Evolutionary conservation across 73 alveolate genomes (phyloP).

Genomic region (Durusdinium trenchii): DNA sequence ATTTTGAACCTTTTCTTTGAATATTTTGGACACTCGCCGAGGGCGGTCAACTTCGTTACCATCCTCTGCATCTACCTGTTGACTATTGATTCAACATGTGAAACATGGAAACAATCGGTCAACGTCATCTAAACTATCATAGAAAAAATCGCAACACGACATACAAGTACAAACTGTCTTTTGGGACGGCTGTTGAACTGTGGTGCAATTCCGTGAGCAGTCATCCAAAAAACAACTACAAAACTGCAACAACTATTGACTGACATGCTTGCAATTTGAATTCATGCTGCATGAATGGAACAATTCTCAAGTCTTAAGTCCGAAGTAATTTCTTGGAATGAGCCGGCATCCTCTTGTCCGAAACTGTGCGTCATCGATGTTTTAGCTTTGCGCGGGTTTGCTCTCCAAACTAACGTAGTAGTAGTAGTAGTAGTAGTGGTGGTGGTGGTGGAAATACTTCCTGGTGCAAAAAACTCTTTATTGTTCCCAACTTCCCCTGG

Average conservation of each 20-base stretch:
- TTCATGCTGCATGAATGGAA: no score
- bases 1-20: background rate
- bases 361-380: background rate
- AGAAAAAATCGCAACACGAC: no score
- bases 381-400: background rate
- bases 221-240: background rate
- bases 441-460: background rate
- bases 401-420: background rate
- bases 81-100: no score
- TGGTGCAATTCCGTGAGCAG: no score
- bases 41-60: background rate
- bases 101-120: no score
- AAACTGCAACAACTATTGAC: background rate
- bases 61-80: constrained; percentile 19
- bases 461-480: no score
- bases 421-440: background rate
- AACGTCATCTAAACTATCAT: no score
- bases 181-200: no score
- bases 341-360: background rate
- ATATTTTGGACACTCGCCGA: constrained; percentile 34
- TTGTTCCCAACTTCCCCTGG: no score
- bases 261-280: background rate
- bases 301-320: background rate
- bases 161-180: no score
- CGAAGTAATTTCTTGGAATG: background rate